A percentile compares a stretch with the other conserved stretches of the same genome.
Conservation (phyloP, 306 rosid species). For the Vigna trinervia region DNA sequence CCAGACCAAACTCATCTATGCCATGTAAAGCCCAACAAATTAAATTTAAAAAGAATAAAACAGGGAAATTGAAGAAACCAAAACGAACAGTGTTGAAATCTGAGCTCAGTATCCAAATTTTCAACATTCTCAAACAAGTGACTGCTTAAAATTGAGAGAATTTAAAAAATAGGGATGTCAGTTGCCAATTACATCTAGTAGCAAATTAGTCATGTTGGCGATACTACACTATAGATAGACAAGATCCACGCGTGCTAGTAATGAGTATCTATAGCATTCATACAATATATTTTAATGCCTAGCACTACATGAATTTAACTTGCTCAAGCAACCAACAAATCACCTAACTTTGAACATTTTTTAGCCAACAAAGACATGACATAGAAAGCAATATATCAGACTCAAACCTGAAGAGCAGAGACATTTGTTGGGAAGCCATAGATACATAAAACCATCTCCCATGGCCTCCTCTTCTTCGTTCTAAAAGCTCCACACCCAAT, state of each 20-base stretch:
- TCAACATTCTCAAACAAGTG: slow-evolving; percentile 1
- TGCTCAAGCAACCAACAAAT: slow-evolving; percentile 14
- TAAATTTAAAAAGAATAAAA: slow-evolving; percentile 6
- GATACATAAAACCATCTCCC: slow-evolving; percentile 97
- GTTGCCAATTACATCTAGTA: slow-evolving; percentile 25
- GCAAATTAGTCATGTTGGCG: slow-evolving; percentile 10
- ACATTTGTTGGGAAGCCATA: slow-evolving; percentile 92
- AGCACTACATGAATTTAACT: background rate
- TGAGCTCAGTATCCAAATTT: slow-evolving; percentile 15
- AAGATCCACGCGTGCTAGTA: background rate
- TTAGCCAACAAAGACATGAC: background rate
- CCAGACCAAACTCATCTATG: background rate
- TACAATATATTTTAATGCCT: background rate
- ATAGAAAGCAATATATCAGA: slow-evolving; percentile 19
- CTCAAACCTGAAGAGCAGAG: slow-evolving; percentile 92
- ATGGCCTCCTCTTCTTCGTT: slow-evolving; percentile 82
- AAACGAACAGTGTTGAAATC: slow-evolving; percentile 4
- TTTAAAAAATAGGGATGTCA: background rate
- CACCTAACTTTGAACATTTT: background rate
- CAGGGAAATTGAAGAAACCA: background rate
- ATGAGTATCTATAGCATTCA: background rate
- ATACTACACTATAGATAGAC: too few species aligned
- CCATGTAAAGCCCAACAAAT: background rate
- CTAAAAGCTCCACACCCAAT: slow-evolving; percentile 88
- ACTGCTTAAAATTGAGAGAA: background rate